These are phyloP conservation scores for Allium cepa DNA, from an alignment of 106 monocot genomes.

Conservation along the genomic window DNA sequence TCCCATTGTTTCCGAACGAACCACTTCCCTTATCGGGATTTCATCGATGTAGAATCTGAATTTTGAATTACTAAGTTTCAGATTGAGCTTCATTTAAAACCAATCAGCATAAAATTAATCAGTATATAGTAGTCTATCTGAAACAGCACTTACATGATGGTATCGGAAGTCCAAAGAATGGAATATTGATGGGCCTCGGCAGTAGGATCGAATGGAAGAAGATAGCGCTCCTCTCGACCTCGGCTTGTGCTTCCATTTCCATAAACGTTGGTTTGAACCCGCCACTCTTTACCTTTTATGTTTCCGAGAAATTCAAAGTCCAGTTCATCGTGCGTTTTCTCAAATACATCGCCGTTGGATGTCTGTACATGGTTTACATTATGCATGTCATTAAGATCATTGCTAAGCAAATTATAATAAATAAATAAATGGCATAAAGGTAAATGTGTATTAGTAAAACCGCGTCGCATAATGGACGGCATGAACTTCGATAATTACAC, in stretches of 20 bases:
- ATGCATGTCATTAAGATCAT: too few relatives aligned
- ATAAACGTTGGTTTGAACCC: constrained; percentile 75
- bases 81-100: too few relatives aligned
- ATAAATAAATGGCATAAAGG: too few relatives aligned
- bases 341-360: constrained; percentile 40
- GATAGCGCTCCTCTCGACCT: constrained; percentile 74
- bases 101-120: neutral
- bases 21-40: constrained; percentile 39
- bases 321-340: constrained; percentile 46
- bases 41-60: constrained; percentile 48
- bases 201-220: constrained; percentile 71
- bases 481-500: too few relatives aligned
- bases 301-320: constrained; percentile 74
- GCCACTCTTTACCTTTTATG: constrained; percentile 49
- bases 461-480: too few relatives aligned
- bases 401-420: too few relatives aligned
- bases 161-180: constrained; percentile 55
- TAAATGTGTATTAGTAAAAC: too few relatives aligned
- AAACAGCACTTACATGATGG: constrained; percentile 45
- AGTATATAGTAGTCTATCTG: neutral
- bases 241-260: constrained; percentile 78
- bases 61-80: neutral
- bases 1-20: constrained; percentile 14
- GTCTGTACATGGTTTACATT: constrained; percentile 14
- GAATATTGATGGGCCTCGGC: constrained; percentile 54